These are phyloP conservation scores for Fusarium nygamai DNA, from an alignment of 2,329 filamentous ascomycete genomes.

Conservation along the genomic window DNA sequence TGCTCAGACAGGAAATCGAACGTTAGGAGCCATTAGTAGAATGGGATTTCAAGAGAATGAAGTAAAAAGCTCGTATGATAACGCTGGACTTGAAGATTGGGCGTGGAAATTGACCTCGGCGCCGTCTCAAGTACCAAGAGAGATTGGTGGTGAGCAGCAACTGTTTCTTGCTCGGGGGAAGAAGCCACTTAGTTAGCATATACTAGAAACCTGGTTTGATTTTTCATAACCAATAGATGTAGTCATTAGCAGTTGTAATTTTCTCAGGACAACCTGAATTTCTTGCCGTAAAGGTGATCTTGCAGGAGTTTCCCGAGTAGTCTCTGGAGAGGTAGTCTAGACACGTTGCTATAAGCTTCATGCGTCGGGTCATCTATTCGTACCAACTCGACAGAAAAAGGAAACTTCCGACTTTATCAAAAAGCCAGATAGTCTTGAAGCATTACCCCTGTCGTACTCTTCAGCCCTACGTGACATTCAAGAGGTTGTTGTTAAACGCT, in stretches of 20 bases:
- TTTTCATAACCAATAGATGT: no score
- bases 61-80: conserved; percentile 32
- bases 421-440: background rate
- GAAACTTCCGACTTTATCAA: background rate
- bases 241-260: background rate
- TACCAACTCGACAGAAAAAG: background rate
- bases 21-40: conserved; percentile 25
- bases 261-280: background rate
- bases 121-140: conserved; percentile 35
- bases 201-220: background rate
- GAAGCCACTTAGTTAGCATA: background rate
- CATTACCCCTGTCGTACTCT: background rate
- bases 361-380: background rate
- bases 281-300: background rate
- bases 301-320: background rate
- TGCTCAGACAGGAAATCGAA: background rate
- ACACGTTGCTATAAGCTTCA: background rate
- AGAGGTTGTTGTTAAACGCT: background rate
- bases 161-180: conserved; percentile 41
- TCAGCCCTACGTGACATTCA: background rate
- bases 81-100: conserved; percentile 38
- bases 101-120: conserved; percentile 40
- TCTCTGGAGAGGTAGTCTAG: background rate
- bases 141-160: conserved; percentile 39
- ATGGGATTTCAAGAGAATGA: conserved; percentile 40